Evolutionary conservation across 2,329 filamentous ascomycete species (phyloP), one percentile per base, ranked within the genome.

Genomic region (Trichoderma koningii): DNA sequence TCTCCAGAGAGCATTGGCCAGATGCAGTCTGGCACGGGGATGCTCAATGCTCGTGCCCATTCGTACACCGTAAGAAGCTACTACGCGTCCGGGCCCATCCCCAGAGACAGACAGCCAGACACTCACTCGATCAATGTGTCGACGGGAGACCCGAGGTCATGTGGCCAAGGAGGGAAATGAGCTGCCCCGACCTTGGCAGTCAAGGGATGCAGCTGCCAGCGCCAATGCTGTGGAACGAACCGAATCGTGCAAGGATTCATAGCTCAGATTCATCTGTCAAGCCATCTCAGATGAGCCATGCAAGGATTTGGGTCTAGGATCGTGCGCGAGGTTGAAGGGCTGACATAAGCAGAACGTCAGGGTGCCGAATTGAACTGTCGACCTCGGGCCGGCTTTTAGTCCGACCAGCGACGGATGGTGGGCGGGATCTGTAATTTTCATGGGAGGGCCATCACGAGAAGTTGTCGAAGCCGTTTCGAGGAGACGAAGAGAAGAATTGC

Each of bases 331-430:
- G 59, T 45, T 52, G 42, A 21, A 26, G 14, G 53, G 34, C 34
- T 65, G 55, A 65, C 55, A 64, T 57, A 64, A 64, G n/a, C 45
- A 34, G 38, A 23, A 23, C 7, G 47, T 21, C 10, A 12, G n/a
- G 26, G 42, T 34, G 19, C 7, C 6, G 42, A 5, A 5, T 44
- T 2, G 14, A 17, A 17, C 19, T 19, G 28, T 42, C 19, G 14
- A 12, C 26, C 2, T 34, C 67, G 68, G 69, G n/a, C 65, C 63
- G 65, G 44, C 10, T 26, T 12, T 67, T 71, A 26, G 66, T 71
- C 70, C 70, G 70, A 50, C 15, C 28, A 41, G 61, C 42, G 26
- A 41, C 26, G 38, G 21, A 4, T 62, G 57, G 57, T 62, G 48
- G 61, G 47, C 41, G 41, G 66, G 34, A 38, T 38, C 60, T 55